These are phyloP conservation scores for Aurantiochytrium sp. DNA, from an alignment of 108 stramenopile genomes.

Conservation along the genomic window DNA sequence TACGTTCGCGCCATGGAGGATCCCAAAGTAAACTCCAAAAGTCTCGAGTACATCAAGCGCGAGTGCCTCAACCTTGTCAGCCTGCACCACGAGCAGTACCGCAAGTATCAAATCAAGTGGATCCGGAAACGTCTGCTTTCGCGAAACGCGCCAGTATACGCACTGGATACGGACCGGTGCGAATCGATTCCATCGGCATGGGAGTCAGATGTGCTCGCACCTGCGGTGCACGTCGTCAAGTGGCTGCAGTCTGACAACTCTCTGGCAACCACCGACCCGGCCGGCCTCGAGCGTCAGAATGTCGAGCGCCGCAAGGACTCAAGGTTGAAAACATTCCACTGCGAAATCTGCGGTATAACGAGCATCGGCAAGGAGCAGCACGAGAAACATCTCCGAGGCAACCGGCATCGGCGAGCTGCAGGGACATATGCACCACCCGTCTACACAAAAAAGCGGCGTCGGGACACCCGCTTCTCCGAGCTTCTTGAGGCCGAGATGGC, in stretches of 20 bases:
- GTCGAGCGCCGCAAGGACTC: neutral
- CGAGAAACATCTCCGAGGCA: too few species aligned
- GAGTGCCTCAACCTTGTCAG: neutral
- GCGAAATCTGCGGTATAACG: neutral
- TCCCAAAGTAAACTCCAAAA: neutral
- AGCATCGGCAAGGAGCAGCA: too few species aligned
- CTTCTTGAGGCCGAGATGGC: too few species aligned
- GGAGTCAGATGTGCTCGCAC: neutral
- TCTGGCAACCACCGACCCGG: neutral
- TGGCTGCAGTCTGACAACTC: neutral
- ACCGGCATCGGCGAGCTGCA: too few species aligned
- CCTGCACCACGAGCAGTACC: neutral
- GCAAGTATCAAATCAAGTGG: conserved; percentile 9
- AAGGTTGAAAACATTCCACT: neutral
- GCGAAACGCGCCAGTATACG: neutral
- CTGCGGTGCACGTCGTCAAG: neutral
- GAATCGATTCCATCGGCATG: neutral
- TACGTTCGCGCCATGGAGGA: neutral
- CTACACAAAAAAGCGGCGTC: too few species aligned
- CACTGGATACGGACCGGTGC: neutral
- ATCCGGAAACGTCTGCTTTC: neutral
- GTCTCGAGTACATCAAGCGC: neutral
- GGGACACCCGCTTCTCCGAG: too few species aligned
- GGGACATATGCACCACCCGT: too few species aligned
- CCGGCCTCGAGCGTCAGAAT: neutral